phyloP scores from a whole-genome alignment of 352 stramenopile genomes.

The Globisporangium spiculum region DNA sequence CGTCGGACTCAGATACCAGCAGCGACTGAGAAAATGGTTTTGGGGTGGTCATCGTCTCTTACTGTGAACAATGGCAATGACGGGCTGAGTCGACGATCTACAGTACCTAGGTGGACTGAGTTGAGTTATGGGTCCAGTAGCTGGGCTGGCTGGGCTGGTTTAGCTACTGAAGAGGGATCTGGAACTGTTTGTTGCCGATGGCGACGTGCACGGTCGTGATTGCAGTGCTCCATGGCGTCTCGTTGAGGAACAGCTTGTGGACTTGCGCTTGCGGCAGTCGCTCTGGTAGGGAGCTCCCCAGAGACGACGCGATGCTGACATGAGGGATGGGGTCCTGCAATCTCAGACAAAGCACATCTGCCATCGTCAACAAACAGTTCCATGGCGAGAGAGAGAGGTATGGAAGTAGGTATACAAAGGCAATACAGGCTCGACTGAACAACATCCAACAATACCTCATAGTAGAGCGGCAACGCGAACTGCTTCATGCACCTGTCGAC shows the following conservation, averaged over 20 bases:
- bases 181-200: slow-evolving; percentile 86
- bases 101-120: neutral
- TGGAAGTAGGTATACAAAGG: neutral
- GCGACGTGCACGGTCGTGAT: slow-evolving; percentile 51
- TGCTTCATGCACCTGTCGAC: slow-evolving; percentile 61
- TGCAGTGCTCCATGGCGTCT: slow-evolving; percentile 16
- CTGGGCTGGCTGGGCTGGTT: neutral
- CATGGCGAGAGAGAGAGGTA: slow-evolving; percentile 13
- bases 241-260: slow-evolving; percentile 18
- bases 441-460: slow-evolving; percentile 35
- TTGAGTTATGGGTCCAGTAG: neutral
- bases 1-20: slow-evolving; percentile 44
- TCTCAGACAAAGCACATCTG: slow-evolving; percentile 6
- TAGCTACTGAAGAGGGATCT: slow-evolving; percentile 50
- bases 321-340: slow-evolving; percentile 73
- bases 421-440: neutral
- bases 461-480: slow-evolving; percentile 55
- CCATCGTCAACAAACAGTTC: slow-evolving; percentile 46
- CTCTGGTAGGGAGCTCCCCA: slow-evolving; percentile 40
- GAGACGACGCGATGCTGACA: slow-evolving; percentile 73
- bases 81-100: neutral
- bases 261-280: slow-evolving; percentile 40
- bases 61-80: neutral
- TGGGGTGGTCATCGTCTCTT: neutral
- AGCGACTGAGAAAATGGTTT: slow-evolving; percentile 7